Conservation (phyloP, 441 rosid genomes). For the Bocquillonia castaneifolia region DNA sequence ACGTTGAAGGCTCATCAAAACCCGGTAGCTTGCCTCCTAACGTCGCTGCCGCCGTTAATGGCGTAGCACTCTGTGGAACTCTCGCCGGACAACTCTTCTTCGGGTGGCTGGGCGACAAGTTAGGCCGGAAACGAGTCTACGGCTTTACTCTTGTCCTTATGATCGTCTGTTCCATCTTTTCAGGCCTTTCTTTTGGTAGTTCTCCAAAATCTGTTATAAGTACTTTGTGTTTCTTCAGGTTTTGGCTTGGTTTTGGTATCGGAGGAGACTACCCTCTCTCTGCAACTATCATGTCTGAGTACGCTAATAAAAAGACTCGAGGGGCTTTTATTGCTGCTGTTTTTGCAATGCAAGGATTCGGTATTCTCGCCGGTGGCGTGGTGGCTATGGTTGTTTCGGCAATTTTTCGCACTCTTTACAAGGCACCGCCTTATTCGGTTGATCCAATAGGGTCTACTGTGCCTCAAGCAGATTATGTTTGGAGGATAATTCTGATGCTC, state of each 20-base stretch:
- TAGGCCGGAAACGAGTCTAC: not conserved
- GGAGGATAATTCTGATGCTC: slow-evolving; percentile 27
- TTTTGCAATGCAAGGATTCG: slow-evolving; percentile 19
- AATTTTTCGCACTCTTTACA: not conserved
- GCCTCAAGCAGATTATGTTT: slow-evolving; percentile 19
- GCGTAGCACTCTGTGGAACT: not conserved
- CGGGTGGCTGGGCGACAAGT: slow-evolving; percentile 16
- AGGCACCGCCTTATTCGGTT: no score
- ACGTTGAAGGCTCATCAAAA: not conserved
- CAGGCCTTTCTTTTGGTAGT: not conserved
- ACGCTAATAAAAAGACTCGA: slow-evolving; percentile 11
- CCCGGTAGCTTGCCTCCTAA: not conserved
- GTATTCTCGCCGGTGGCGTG: slow-evolving; percentile 4
- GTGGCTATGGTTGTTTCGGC: not conserved
- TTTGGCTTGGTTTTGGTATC: not conserved
- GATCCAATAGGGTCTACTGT: slow-evolving; percentile 1
- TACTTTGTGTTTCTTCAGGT: not conserved
- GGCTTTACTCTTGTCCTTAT: not conserved
- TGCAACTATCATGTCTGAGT: slow-evolving; percentile 25
- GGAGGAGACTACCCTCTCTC: not conserved
- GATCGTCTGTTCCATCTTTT: not conserved
- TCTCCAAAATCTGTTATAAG: not conserved
- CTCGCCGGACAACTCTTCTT: slow-evolving; percentile 19
- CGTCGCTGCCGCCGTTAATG: not conserved
- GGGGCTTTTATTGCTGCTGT: not conserved